Base-by-base conservation (phyloP, 202 grass and related monocot genomes). In the Saccharum hybrid region DNA sequence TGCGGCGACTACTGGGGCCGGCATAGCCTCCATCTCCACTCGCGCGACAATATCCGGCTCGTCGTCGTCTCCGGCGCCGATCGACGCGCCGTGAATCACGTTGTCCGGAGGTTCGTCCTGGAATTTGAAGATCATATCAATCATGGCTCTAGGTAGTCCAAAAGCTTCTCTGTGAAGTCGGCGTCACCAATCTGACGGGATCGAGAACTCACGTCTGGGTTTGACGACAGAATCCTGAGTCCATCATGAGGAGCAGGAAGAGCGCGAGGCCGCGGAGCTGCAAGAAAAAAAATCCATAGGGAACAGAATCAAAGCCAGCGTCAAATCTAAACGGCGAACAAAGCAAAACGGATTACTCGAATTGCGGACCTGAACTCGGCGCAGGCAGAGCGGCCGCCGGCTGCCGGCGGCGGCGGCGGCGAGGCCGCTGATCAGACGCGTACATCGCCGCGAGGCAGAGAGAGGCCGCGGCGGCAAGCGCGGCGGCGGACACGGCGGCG, bases 1-100 rank as follows among this genome's bases (percentile, higher is more conserved):
- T 22, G 11, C 72, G 26, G 67, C 39, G 30, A 16, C 71, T 48
- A 43, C 42, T 43, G n/a, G 36, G 30, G 49, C 13, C 13, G 49
- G 41, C n/a, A 40, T 11, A 11, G 65, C 57, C 19, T 70, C 61
- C 43, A 76, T 82, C 82, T 45, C 66, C 60, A 76, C 77, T 41
- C 83, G 74, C 39, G 85, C 73, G 66, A 78, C 26, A 15, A 86
- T 74, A 28, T 71, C 77, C 10, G 86, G 76, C 5, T 26, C 26
- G 26, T 85, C 83, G 66, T 82, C 79, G 57, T 86, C 80, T 1
- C 86, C 81, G 66, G 82, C 66, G 74, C 86, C 80, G 74, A 92
- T 38, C 19, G 89, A 86, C 51, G 77, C 81, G 26, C 91, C 84
- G 66, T 94, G 91, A 19, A 96, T 80, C 73, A 99, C 79, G 62